Percentiles rank a stretch among this genome's conserved stretches.
Evolutionary conservation across 1,284 basidiomycete species (phyloP).

Genomic region (Pulveroboletus sp.): DNA sequence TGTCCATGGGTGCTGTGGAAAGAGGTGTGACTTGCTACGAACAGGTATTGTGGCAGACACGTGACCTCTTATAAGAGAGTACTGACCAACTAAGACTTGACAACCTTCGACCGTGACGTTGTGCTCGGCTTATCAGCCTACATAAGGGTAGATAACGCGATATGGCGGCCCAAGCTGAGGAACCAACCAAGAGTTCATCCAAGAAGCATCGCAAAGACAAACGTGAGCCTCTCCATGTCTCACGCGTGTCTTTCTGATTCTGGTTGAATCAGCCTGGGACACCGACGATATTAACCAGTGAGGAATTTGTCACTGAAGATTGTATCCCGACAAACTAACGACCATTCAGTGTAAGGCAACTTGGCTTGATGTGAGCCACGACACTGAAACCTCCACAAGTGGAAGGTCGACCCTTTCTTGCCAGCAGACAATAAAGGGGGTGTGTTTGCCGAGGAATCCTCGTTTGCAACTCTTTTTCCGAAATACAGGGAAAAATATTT

Average conservation of each 20-base stretch:
- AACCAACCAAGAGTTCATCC: constrained; percentile 70
- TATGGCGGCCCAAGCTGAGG: constrained; percentile 51
- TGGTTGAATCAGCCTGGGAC: constrained; percentile 80
- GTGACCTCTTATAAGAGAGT: constrained; percentile 10
- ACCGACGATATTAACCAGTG: constrained; percentile 98
- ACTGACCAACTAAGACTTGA: too few species aligned
- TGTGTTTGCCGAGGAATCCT: constrained; percentile 92
- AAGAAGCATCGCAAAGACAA: constrained; percentile 90
- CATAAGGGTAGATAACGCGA: neutral
- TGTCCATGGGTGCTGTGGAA: constrained; percentile 39
- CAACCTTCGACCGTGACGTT: too few species aligned
- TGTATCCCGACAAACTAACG: constrained; percentile 21
- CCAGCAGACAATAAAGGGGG: constrained; percentile 76
- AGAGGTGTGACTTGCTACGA: neutral
- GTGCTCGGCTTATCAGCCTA: too few species aligned
- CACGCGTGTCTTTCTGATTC: constrained; percentile 10
- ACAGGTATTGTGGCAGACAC: constrained; percentile 12
- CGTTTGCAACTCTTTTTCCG: constrained; percentile 97
- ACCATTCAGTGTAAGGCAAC: constrained; percentile 36
- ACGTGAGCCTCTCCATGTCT: constrained; percentile 54
- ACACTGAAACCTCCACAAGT: constrained; percentile 48
- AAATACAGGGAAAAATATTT: constrained; percentile 98
- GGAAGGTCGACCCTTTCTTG: constrained; percentile 86
- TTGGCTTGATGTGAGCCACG: neutral
- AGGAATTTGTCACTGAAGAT: constrained; percentile 37